phyloP scores from a whole-genome alignment of 495 filamentous ascomycete species.

The Rhypophila decipiens region DNA sequence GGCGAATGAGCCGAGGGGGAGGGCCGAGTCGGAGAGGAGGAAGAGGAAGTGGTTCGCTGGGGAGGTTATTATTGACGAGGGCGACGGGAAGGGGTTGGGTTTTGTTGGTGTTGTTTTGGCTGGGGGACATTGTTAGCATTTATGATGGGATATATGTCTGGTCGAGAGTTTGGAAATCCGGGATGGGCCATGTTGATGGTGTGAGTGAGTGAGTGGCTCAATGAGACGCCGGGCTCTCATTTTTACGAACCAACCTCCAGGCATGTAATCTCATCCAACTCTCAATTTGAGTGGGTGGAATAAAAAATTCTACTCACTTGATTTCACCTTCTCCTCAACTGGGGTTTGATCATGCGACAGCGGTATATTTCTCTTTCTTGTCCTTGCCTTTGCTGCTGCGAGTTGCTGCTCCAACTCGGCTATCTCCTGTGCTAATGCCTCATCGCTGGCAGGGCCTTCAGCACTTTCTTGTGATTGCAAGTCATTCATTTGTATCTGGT shows the following conservation, averaged over 20 bases:
- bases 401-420: constrained; percentile 33
- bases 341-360: not conserved
- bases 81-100: too few relatives aligned
- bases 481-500: too few relatives aligned
- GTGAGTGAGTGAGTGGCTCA: too few relatives aligned
- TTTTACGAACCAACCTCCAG: too few relatives aligned
- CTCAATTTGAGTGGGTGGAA: too few relatives aligned
- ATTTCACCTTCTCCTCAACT: not conserved
- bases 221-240: too few relatives aligned
- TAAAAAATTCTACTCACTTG: not conserved
- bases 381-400: constrained; percentile 24
- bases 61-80: too few relatives aligned
- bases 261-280: too few relatives aligned
- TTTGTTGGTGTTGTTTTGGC: not conserved
- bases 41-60: constrained; percentile 66
- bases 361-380: not conserved
- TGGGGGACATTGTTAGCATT: not conserved
- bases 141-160: not conserved
- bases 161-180: too few relatives aligned
- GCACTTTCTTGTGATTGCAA: too few relatives aligned
- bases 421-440: constrained; percentile 25
- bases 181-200: too few relatives aligned
- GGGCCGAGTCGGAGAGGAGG: constrained; percentile 88
- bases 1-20: constrained; percentile 93
- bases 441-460: not conserved